Evolutionary conservation across 2,329 filamentous ascomycete species (phyloP).

Genomic region (Aspergillus oerlinghausenensis): DNA sequence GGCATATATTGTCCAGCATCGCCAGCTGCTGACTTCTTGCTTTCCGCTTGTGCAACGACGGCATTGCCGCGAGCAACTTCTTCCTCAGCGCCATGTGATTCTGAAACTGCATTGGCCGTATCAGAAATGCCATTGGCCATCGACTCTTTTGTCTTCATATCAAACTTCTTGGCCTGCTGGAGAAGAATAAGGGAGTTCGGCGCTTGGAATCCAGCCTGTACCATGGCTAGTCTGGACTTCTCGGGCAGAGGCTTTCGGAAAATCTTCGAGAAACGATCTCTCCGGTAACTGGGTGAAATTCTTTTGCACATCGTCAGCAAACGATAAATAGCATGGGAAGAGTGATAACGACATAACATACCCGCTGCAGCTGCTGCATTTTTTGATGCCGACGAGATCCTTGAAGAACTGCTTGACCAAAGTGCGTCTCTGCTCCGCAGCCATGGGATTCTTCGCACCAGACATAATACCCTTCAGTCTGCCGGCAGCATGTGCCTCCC

Average conservation of each 20-base stretch:
- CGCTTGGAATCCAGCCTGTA: slow-evolving; percentile 61
- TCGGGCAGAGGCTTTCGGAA: slow-evolving; percentile 74
- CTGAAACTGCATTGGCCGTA: slow-evolving; percentile 55
- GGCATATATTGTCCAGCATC: slow-evolving; percentile 69
- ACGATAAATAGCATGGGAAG: slow-evolving; percentile 1
- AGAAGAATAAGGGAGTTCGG: slow-evolving; percentile 66
- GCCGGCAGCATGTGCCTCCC: slow-evolving; percentile 50
- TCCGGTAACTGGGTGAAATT: slow-evolving; percentile 77
- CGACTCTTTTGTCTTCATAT: slow-evolving; percentile 28
- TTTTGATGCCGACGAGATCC: slow-evolving; percentile 63
- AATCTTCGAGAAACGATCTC: slow-evolving; percentile 88
- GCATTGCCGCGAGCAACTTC: slow-evolving; percentile 52
- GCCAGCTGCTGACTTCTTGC: slow-evolving; percentile 33
- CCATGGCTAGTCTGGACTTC: slow-evolving; percentile 76
- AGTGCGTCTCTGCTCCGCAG: slow-evolving; percentile 68
- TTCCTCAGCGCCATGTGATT: slow-evolving; percentile 54
- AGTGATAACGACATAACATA: slow-evolving; percentile 23
- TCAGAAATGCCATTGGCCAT: slow-evolving; percentile 22
- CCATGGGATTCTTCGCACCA: slow-evolving; percentile 74
- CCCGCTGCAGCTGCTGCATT: slow-evolving; percentile 63
- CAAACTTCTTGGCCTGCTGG: slow-evolving; percentile 41
- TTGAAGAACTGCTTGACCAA: slow-evolving; percentile 78
- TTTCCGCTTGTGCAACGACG: slow-evolving; percentile 31
- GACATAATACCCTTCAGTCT: slow-evolving; percentile 38
- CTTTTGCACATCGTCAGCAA: slow-evolving; percentile 40